phyloP scores from a whole-genome alignment of 1,139 yeast genomes.

The Protomyces lactucae-debilis region DNA sequence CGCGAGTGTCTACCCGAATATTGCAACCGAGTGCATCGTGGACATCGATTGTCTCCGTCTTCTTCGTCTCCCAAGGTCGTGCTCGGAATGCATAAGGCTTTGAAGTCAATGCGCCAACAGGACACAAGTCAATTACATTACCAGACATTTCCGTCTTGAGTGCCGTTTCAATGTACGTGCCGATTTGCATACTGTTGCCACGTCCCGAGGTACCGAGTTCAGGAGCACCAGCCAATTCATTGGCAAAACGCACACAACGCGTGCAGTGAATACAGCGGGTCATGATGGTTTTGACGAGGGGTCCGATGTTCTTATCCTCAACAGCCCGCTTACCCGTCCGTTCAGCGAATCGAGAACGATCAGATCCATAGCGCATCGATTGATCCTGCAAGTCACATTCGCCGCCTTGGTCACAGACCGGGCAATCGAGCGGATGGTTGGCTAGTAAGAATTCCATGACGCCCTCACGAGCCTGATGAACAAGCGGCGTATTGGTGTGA shows the following conservation, averaged over 20 bases:
- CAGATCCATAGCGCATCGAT: constrained; percentile 75
- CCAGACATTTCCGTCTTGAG: constrained; percentile 83
- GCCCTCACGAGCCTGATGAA: constrained; percentile 81
- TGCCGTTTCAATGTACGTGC: constrained; percentile 81
- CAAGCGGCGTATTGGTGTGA: constrained; percentile 72
- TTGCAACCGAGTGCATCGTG: constrained; percentile 80
- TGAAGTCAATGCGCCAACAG: constrained; percentile 86
- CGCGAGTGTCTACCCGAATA: constrained; percentile 80
- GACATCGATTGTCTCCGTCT: constrained; percentile 83
- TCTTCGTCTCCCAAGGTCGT: constrained; percentile 90
- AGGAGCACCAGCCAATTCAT: constrained; percentile 90
- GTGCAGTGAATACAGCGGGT: constrained; percentile 92
- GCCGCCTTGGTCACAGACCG: constrained; percentile 92
- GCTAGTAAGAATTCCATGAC: constrained; percentile 84
- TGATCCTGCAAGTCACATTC: constrained; percentile 92
- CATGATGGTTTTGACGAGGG: constrained; percentile 85
- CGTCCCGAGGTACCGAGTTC: constrained; percentile 86
- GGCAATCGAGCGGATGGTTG: constrained; percentile 90
- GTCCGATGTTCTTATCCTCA: constrained; percentile 87
- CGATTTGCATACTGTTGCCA: constrained; percentile 89
- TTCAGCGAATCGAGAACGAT: constrained; percentile 79
- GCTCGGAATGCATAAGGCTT: constrained; percentile 89
- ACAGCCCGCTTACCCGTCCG: constrained; percentile 83
- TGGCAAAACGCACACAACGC: constrained; percentile 83
- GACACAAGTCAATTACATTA: constrained; percentile 82